Evolutionary conservation across 2,329 filamentous ascomycete species (phyloP), one percentile per base, ranked within the genome.

Genomic region (Penicillium sp.): DNA sequence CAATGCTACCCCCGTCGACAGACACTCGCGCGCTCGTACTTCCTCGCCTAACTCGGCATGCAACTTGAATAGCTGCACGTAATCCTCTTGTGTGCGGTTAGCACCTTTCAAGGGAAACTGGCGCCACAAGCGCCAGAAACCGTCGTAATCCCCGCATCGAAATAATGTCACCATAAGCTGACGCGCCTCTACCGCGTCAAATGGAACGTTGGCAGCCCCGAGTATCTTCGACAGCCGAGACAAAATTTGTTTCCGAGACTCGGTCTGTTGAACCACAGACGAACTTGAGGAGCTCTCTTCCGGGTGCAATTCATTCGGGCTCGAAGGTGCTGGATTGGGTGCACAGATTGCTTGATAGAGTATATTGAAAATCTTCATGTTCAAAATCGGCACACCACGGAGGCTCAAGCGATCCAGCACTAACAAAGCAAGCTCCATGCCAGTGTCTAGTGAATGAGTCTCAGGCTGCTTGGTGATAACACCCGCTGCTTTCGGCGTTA

Each of bases 101-200:
- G 71, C 67, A 39, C 78, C 72, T 62, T 81, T 79, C 40, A 81
- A 76, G 15, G 85, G 73, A 4, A 84, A 79, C 55, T 80, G 77
- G 53, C 80, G 79, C 79, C 87, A 90, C 10, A 79, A 67, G 21
- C 83, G 77, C 85, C 84, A 88, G 65, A 89, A 84, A 6, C 76
- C 75, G 16, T 79, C 69, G 79, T 84, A 87, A 61, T 85, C 74
- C 19, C 69, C 65, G 57, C 77, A 76, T 21, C 64, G 61, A 5
- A 82, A 72, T 23, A 69, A 61, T 5, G 70, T 64, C 5, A 68
- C 56, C 64, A 75, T 72, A 6, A 76, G 65, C 15, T 52, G 56
- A 36, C 69, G 68, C 11, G 68, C 69, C 16, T 72, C 57, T 4
- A 63, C 54, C 10, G 67, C 60, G 19, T 72, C 62, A 50, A 75